These are phyloP conservation scores for Pistacia atlantica DNA, from an alignment of 345 rosid species.

Conservation along the genomic window DNA sequence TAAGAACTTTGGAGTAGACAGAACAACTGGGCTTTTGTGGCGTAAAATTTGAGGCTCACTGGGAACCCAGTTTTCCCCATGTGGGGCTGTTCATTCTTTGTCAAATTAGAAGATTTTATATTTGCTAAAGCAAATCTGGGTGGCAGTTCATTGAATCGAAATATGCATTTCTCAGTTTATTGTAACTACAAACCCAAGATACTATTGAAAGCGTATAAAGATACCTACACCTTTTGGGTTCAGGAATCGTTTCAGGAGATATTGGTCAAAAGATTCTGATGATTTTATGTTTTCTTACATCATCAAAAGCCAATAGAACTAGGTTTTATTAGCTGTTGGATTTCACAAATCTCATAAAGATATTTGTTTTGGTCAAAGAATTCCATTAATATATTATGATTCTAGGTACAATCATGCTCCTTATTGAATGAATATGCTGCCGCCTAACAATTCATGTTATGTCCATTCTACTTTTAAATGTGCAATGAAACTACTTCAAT, in stretches of 20 bases:
- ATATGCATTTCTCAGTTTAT: too few species aligned
- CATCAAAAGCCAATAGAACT: not conserved
- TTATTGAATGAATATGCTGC: not conserved
- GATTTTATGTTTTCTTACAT: not conserved
- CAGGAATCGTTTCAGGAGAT: not conserved
- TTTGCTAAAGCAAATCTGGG: too few species aligned
- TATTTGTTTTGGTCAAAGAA: slow-evolving; percentile 7
- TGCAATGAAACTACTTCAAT: not conserved
- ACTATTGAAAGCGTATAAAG: not conserved
- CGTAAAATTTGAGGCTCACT: too few species aligned
- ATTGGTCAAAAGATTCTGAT: not conserved
- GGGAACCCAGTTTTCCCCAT: not conserved
- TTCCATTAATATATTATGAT: not conserved
- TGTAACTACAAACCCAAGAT: not conserved
- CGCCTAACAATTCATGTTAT: not conserved
- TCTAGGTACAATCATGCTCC: not conserved
- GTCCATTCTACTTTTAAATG: too few species aligned
- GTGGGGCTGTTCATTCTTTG: not conserved
- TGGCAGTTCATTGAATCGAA: too few species aligned
- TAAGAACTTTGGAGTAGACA: not conserved
- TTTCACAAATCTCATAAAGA: slow-evolving; percentile 7
- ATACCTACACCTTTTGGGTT: not conserved
- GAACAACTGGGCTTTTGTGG: not conserved
- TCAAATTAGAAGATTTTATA: not conserved
- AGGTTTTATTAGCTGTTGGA: not conserved